Evolutionary conservation across 73 alveolate species (phyloP).

Genomic region (Durusdinium trenchii): DNA sequence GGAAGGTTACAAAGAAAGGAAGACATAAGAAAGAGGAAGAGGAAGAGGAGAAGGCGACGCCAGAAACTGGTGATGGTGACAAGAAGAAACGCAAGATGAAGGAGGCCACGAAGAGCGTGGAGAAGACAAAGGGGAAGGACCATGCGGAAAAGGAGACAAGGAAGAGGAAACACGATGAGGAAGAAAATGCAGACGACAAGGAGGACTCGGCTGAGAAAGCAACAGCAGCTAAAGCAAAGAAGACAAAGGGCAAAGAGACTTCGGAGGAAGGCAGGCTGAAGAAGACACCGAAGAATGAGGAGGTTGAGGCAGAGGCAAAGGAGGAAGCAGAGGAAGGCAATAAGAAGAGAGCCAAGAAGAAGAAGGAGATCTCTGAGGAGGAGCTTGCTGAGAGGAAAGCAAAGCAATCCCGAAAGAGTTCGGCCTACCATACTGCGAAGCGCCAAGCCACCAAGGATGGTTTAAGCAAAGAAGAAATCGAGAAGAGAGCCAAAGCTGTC

Average conservation of each 20-base stretch:
- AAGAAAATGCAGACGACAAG: not conserved
- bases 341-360: too few relatives aligned
- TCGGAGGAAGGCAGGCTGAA: too few relatives aligned
- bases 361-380: too few relatives aligned
- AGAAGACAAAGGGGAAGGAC: not conserved
- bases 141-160: too few relatives aligned
- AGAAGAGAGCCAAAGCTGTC: not conserved
- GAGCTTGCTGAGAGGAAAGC: not conserved
- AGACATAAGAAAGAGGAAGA: too few relatives aligned
- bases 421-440: not conserved
- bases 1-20: too few relatives aligned
- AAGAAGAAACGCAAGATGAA: not conserved
- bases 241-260: not conserved
- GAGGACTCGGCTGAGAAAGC: not conserved
- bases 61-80: not conserved
- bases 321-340: too few relatives aligned
- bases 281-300: too few relatives aligned
- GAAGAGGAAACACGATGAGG: not conserved
- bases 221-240: not conserved
- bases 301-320: too few relatives aligned
- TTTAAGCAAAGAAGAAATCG: not conserved
- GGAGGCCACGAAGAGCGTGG: not conserved
- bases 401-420: not conserved
- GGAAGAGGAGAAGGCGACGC: not conserved
- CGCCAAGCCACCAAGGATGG: not conserved